Percentiles rank a stretch among this genome's conserved stretches.
Evolutionary conservation across 129 eudicot species (phyloP).

Genomic region (Flaveria trinervia): DNA sequence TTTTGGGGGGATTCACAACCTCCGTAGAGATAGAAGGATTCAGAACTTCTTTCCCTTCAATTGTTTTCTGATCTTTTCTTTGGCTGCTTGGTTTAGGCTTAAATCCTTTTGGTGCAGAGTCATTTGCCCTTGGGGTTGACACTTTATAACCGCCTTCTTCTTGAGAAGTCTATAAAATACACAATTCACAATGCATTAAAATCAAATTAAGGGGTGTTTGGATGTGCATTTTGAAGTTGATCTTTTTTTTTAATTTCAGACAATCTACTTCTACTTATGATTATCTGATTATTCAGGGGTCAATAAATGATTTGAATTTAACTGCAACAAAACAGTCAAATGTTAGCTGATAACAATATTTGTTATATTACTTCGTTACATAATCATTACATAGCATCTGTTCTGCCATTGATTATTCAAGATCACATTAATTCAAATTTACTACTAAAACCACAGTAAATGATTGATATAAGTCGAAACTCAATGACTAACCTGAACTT

Average conservation of each 20-base stretch:
- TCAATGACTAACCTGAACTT: conserved; percentile 64
- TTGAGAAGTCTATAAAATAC: conserved; percentile 66
- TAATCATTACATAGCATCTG: too few relatives aligned
- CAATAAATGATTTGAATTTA: too few relatives aligned
- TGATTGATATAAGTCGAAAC: background rate
- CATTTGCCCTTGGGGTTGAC: conserved; percentile 59
- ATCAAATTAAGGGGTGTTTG: background rate
- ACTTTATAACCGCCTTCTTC: conserved; percentile 52
- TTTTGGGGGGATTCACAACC: conserved; percentile 38
- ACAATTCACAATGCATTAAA: background rate
- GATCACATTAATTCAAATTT: background rate
- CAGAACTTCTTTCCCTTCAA: conserved; percentile 50
- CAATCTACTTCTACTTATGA: background rate
- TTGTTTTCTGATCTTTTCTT: conserved; percentile 53
- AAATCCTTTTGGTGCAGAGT: conserved; percentile 70
- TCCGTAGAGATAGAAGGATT: conserved; percentile 43
- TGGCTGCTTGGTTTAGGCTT: conserved; percentile 55
- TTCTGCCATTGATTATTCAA: background rate
- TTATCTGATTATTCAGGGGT: too few relatives aligned
- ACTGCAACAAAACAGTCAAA: too few relatives aligned
- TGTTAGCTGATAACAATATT: too few relatives aligned
- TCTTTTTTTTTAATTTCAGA: background rate
- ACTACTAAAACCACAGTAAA: conserved; percentile 5
- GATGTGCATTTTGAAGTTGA: background rate
- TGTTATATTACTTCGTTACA: too few relatives aligned